Conservation (phyloP, 164 flowering plant species). For the Pachysandra terminalis region DNA sequence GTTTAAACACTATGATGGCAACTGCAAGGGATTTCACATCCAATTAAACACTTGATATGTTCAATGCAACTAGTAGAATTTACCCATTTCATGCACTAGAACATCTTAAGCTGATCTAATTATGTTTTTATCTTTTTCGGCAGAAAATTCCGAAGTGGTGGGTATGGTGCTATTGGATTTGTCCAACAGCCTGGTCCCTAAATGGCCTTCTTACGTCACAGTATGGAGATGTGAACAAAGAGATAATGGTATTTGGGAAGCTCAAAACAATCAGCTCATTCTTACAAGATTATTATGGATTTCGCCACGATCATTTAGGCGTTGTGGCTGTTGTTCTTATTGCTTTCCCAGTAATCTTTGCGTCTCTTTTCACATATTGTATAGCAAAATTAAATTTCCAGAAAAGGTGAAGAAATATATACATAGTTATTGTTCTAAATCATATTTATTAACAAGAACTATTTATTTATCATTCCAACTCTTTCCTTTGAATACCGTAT, state of each 20-base stretch:
- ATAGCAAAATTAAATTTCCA: slow-evolving; percentile 38
- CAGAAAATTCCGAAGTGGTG: slow-evolving; percentile 45
- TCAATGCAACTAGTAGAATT: neutral
- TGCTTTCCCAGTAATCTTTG: slow-evolving; percentile 30
- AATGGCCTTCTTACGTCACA: slow-evolving; percentile 38
- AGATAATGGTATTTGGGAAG: slow-evolving; percentile 26
- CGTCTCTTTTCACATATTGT: slow-evolving; percentile 28
- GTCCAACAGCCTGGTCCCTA: slow-evolving; percentile 41
- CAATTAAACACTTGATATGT: neutral
- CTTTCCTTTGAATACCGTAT: too few species aligned
- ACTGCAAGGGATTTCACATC: too few species aligned
- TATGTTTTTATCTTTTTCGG: neutral
- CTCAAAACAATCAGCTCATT: slow-evolving; percentile 22
- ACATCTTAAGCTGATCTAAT: slow-evolving; percentile 6
- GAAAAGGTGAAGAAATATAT: slow-evolving; percentile 19
- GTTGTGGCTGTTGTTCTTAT: slow-evolving; percentile 25
- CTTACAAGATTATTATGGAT: slow-evolving; percentile 33
- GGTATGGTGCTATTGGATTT: slow-evolving; percentile 37
- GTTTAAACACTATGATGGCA: too few species aligned
- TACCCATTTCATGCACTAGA: neutral
- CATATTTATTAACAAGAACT: neutral
- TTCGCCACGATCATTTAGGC: slow-evolving; percentile 18
- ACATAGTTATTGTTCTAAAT: neutral
- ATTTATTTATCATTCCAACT: too few species aligned
- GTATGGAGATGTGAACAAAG: slow-evolving; percentile 31